phyloP scores from a whole-genome alignment of 73 alveolate species.

The Blepharisma japonicum region DNA sequence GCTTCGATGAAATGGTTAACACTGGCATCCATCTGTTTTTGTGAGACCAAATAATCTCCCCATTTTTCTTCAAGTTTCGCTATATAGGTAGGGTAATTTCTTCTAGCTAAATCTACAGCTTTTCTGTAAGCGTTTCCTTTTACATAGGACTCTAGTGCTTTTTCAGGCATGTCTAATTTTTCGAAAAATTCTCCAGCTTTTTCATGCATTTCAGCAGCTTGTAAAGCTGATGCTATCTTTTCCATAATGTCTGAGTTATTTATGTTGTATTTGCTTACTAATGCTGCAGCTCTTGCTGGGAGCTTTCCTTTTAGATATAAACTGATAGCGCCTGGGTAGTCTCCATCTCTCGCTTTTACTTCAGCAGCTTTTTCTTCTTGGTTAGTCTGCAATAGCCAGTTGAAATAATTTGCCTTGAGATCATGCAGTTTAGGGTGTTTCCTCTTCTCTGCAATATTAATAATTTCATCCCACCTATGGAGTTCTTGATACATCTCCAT shows the following conservation, averaged over 20 bases:
- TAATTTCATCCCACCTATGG: constrained; percentile 94
- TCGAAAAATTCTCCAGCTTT: constrained; percentile 99
- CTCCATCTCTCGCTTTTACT: constrained; percentile 99
- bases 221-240: constrained; percentile 84
- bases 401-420: constrained; percentile 95
- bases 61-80: constrained; percentile 98
- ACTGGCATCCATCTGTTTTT: constrained; percentile 82
- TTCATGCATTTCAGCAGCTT: constrained; percentile 96
- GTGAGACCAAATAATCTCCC: constrained; percentile 97
- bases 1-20: constrained; percentile 94
- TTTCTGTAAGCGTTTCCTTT: constrained; percentile 98
- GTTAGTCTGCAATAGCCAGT: constrained; percentile 97
- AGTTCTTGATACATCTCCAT: constrained; percentile 99
- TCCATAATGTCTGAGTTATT: constrained; percentile 92
- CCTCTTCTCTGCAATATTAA: constrained; percentile 94
- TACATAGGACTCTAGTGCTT: constrained; percentile 98
- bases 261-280: constrained; percentile 92
- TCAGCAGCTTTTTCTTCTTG: constrained; percentile 99
- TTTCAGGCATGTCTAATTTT: constrained; percentile 92
- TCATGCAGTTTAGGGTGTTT: constrained; percentile 96
- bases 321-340: constrained; percentile 89
- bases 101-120: constrained; percentile 85
- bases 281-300: constrained; percentile 99
- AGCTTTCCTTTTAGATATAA: constrained; percentile 98
- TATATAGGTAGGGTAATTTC: constrained; percentile 62